A percentile compares a stretch with the other conserved stretches of the same genome.
phyloP scores from a whole-genome alignment of 306 rosid genomes.

The Corylus avellana region DNA sequence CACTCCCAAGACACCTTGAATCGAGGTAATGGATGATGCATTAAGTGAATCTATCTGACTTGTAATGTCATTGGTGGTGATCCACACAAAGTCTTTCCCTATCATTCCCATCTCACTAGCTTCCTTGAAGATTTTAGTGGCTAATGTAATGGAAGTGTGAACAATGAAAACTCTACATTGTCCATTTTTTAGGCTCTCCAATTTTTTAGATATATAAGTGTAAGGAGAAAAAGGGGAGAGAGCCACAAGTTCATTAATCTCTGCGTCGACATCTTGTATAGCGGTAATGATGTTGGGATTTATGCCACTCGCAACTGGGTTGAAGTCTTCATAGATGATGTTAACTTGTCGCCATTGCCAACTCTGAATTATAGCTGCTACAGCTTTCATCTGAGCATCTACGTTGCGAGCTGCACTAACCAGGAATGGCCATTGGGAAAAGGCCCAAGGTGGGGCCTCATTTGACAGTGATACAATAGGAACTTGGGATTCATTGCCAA shows the following conservation, averaged over 20 bases:
- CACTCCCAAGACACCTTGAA: constrained; percentile 11
- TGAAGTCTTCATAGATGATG: constrained; percentile 25
- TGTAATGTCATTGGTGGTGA: background rate
- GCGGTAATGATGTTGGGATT: background rate
- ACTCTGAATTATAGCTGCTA: constrained; percentile 23
- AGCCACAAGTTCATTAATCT: constrained; percentile 4
- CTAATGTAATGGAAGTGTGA: constrained; percentile 10
- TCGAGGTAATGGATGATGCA: background rate
- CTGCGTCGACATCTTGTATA: constrained; percentile 7
- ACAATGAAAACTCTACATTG: constrained; percentile 25
- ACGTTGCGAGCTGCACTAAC: constrained; percentile 16
- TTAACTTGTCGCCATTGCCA: constrained; percentile 30
- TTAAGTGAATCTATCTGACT: background rate
- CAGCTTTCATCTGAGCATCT: constrained; percentile 15
- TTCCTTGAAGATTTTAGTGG: background rate
- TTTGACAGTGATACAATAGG: constrained; percentile 20
- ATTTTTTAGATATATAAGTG: background rate
- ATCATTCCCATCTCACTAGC: background rate
- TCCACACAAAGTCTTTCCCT: constrained; percentile 7
- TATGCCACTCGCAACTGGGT: background rate
- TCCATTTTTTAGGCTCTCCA: constrained; percentile 4
- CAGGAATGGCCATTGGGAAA: constrained; percentile 10
- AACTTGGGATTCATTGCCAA: constrained; percentile 4
- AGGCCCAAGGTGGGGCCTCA: constrained; percentile 6
- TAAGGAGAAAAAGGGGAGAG: background rate